phyloP scores from a whole-genome alignment of 768 basidiomycete genomes.

The Suillus alpinus region DNA sequence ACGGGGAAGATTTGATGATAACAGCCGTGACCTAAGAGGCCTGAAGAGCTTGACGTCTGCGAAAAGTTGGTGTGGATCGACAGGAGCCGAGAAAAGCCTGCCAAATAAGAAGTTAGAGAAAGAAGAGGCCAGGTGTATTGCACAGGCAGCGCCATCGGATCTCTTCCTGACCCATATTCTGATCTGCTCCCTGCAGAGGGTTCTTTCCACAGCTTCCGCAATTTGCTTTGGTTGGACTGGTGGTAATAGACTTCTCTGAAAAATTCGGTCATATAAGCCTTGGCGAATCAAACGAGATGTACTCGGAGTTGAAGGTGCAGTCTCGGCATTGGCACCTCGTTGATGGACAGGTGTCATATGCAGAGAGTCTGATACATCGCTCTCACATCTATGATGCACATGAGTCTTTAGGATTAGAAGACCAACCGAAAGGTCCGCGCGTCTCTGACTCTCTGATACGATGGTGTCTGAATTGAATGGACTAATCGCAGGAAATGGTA shows the following conservation, averaged over 20 bases:
- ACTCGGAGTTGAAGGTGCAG: slow-evolving; percentile 65
- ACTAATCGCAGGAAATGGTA: slow-evolving; percentile 45
- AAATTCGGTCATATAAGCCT: slow-evolving; percentile 79
- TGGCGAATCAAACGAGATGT: slow-evolving; percentile 75
- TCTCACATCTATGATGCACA: slow-evolving; percentile 45
- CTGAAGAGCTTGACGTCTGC: slow-evolving; percentile 73
- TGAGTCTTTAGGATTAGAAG: slow-evolving; percentile 37
- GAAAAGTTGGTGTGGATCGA: slow-evolving; percentile 51
- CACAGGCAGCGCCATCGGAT: slow-evolving; percentile 66
- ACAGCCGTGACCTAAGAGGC: slow-evolving; percentile 63
- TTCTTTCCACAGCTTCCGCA: slow-evolving; percentile 39
- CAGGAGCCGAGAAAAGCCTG: slow-evolving; percentile 74
- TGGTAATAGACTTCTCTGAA: slow-evolving; percentile 66
- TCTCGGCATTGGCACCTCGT: slow-evolving; percentile 49
- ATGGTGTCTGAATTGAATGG: slow-evolving; percentile 61
- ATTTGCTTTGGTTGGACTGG: slow-evolving; percentile 60
- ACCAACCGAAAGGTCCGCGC: slow-evolving; percentile 30
- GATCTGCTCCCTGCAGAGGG: slow-evolving; percentile 62
- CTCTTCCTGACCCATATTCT: slow-evolving; percentile 75
- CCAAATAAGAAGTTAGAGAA: background rate
- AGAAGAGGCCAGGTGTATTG: background rate
- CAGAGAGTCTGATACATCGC: slow-evolving; percentile 32
- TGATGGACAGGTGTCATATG: slow-evolving; percentile 71
- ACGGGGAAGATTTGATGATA: slow-evolving; percentile 80
- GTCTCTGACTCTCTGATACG: slow-evolving; percentile 43